Evolutionary conservation across 495 filamentous ascomycete genomes (phyloP).

Genomic region (Hypoxylon rickii): DNA sequence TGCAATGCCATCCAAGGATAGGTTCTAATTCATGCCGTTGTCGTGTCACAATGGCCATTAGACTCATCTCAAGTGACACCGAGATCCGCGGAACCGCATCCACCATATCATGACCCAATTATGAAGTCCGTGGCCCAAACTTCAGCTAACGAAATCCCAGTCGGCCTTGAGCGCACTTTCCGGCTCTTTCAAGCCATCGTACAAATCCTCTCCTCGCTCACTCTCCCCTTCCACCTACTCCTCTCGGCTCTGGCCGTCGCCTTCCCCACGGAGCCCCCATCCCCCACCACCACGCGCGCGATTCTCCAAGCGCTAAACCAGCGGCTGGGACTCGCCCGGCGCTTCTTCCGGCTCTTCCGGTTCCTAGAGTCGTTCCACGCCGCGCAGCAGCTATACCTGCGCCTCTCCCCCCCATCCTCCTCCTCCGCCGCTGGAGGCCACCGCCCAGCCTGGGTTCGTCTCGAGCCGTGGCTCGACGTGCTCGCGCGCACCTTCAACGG

Average conservation of each 20-base stretch:
- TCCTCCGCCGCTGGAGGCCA: neutral
- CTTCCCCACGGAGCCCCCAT: neutral
- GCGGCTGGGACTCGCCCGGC: conserved; percentile 49
- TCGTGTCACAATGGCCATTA: too few relatives aligned
- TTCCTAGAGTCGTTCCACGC: conserved; percentile 64
- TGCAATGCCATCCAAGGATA: too few relatives aligned
- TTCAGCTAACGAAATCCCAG: conserved; percentile 29
- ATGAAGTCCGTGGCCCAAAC: too few relatives aligned
- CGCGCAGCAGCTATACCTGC: conserved; percentile 42
- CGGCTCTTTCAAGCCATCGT: conserved; percentile 62
- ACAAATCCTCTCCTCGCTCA: conserved; percentile 53
- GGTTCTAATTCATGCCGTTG: too few relatives aligned
- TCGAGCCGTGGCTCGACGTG: conserved; percentile 43
- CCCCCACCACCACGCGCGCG: conserved; percentile 4
- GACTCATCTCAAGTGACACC: too few relatives aligned
- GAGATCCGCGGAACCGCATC: too few relatives aligned
- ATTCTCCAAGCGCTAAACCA: conserved; percentile 35
- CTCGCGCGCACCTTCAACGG: conserved; percentile 49
- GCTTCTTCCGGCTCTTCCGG: conserved; percentile 65
- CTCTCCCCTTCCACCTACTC: conserved; percentile 34
- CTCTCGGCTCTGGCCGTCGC: conserved; percentile 24
- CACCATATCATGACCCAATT: too few relatives aligned
- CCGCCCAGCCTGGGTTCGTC: neutral
- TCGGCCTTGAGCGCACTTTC: conserved; percentile 65
- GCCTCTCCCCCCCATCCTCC: conserved; percentile 3